Evolutionary conservation across 1,284 basidiomycete genomes (phyloP).

Genomic region (Amylostereum chailletii): DNA sequence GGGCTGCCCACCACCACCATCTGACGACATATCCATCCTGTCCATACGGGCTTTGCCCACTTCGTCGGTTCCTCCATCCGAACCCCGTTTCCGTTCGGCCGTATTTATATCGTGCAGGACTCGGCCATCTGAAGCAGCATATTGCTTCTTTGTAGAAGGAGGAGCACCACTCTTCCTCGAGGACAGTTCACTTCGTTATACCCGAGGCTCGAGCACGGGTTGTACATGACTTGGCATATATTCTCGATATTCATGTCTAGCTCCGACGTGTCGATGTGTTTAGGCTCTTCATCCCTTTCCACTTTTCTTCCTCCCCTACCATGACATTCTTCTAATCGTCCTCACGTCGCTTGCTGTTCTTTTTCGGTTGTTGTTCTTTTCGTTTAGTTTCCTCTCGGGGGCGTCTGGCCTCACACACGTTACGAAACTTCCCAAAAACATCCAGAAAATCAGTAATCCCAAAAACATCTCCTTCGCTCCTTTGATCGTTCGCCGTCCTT

Average conservation of each 20-base stretch:
- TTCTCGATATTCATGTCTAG: no score
- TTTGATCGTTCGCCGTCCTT: conserved; percentile 13
- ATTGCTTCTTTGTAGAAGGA: no score
- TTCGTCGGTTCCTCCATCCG: background rate
- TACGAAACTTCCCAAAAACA: conserved; percentile 35
- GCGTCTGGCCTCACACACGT: conserved; percentile 5
- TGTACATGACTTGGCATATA: no score
- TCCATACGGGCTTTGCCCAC: conserved; percentile 25
- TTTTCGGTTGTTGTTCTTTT: conserved; percentile 8
- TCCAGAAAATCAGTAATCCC: conserved; percentile 32
- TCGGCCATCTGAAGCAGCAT: no score
- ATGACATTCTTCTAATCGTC: conserved; percentile 3
- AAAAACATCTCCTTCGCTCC: conserved; percentile 28
- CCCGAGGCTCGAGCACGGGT: no score
- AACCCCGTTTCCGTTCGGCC: background rate
- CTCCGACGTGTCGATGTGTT: no score
- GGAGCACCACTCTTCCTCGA: no score
- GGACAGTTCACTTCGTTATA: no score
- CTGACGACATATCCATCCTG: conserved; percentile 59
- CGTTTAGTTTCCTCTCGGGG: background rate
- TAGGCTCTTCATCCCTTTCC: background rate
- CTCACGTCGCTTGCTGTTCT: conserved; percentile 6
- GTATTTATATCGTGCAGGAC: conserved; percentile 15
- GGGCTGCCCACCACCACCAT: conserved; percentile 26
- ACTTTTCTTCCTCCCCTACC: conserved; percentile 6